Conservation (phyloP, 805 yeast species). For the Monosporozyma servazzii region DNA sequence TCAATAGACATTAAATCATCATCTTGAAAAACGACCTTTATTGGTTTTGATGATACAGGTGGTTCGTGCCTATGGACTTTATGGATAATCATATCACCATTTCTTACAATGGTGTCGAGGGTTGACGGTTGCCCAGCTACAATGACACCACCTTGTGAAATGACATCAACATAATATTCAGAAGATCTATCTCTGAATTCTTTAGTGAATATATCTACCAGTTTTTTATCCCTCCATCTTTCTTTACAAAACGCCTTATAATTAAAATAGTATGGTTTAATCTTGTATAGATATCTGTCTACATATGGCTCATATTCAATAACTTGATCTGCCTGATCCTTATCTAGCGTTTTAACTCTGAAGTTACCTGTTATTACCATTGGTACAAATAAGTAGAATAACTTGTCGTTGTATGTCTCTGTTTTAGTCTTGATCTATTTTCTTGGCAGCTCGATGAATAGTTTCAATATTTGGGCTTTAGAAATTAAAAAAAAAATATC, state of each 20-base stretch:
- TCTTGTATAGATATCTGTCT: slow-evolving; percentile 22
- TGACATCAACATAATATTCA: slow-evolving; percentile 52
- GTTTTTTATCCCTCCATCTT: slow-evolving; percentile 81
- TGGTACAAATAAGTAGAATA: no score
- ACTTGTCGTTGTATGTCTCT: neutral
- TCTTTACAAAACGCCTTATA: slow-evolving; percentile 84
- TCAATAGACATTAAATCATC: slow-evolving; percentile 74
- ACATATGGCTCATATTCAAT: neutral
- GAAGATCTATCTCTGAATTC: slow-evolving; percentile 75
- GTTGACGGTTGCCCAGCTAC: slow-evolving; percentile 60
- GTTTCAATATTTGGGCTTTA: neutral
- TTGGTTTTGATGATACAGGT: slow-evolving; percentile 50
- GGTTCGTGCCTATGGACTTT: slow-evolving; percentile 86
- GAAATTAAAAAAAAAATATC: neutral
- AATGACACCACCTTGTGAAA: slow-evolving; percentile 58
- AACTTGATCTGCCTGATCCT: neutral
- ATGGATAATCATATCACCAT: slow-evolving; percentile 80
- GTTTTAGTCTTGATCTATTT: neutral
- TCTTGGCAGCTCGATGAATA: neutral
- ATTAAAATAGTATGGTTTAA: slow-evolving; percentile 79
- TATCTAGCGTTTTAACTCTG: neutral
- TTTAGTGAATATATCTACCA: slow-evolving; percentile 68
- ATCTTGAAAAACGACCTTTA: slow-evolving; percentile 63
- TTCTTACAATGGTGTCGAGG: slow-evolving; percentile 54
- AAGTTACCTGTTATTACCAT: neutral